Evolutionary conservation across 2,329 filamentous ascomycete species (phyloP), one percentile per base, ranked within the genome.

Genomic region (Amphichorda felina): DNA sequence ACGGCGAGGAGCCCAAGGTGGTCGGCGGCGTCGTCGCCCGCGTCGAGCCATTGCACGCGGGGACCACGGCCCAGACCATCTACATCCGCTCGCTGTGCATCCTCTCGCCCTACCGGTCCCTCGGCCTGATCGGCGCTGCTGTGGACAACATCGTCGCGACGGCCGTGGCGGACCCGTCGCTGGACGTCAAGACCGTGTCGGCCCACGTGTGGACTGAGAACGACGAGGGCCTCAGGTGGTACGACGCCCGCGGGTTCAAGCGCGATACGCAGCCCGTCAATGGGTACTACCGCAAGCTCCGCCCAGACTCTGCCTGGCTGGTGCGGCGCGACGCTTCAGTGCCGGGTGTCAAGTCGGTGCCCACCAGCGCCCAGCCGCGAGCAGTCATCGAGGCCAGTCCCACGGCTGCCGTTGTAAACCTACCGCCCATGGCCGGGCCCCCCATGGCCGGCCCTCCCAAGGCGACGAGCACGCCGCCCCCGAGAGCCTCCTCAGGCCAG

Each of bases 171-270:
- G 53, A 55, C 9, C 56, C 56, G 4, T 54, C 42, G 13, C 51
- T 62, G 41, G 48, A 63, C 35, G 61, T 66, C 24, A 45, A 44
- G 25, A 46, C 61, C 30, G 58, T 78, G 13, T 79, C 74, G 43
- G 77, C 77, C 4, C 77, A 82, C 50, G 77, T 81, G 13, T 82
- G 77, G 77, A 76, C 75, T 9, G 66, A 75, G 40, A 80, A 79
- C 50, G 64, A 68, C 3, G 75, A 79, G 15, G 77, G 68, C 0
- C 54, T 80, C 41, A 60, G 60, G 38, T 82, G 77, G 76, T 82
- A 82, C 54, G 47, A 59, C 22, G 60, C 63, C 17, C 64, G 72
- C 8, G 72, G 74, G 3, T 82, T 82, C 50, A 46, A 49, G 39
- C 59, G 61, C 34, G 60, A 66, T 33, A 62, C 59, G 11, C 46